phyloP scores from a whole-genome alignment of 176 grass and related monocot genomes.

The Pontederia paniculata region DNA sequence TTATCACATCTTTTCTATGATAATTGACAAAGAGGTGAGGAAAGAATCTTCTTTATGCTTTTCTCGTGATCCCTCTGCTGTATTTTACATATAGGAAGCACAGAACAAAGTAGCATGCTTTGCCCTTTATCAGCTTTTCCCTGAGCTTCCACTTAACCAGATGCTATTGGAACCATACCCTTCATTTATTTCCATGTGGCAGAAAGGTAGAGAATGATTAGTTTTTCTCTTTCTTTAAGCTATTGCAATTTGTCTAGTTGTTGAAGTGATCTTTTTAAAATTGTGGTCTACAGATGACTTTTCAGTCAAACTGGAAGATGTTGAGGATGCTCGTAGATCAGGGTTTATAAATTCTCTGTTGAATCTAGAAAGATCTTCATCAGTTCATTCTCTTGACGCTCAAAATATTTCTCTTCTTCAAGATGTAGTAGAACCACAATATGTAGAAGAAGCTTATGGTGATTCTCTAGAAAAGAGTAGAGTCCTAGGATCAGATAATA shows the following conservation, averaged over 20 bases:
- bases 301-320: slow-evolving; percentile 49
- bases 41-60: not conserved
- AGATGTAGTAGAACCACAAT: slow-evolving; percentile 13
- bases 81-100: slow-evolving; percentile 47
- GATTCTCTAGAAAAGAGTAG: slow-evolving; percentile 22
- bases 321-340: slow-evolving; percentile 57
- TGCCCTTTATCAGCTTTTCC: slow-evolving; percentile 82
- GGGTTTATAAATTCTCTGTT: slow-evolving; percentile 68
- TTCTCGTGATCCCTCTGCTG: not conserved
- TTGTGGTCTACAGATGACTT: slow-evolving; percentile 42
- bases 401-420: slow-evolving; percentile 22
- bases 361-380: slow-evolving; percentile 27
- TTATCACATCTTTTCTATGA: too few species aligned
- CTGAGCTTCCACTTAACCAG: slow-evolving; percentile 69
- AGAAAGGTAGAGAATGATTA: slow-evolving; percentile 46
- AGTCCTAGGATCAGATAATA: slow-evolving; percentile 18
- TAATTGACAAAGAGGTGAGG: too few species aligned
- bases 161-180: slow-evolving; percentile 75
- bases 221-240: slow-evolving; percentile 20
- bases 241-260: slow-evolving; percentile 5
- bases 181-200: slow-evolving; percentile 80
- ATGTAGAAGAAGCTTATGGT: slow-evolving; percentile 2
- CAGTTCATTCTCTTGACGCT: slow-evolving; percentile 18
- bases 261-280: slow-evolving; percentile 9
- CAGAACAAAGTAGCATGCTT: slow-evolving; percentile 77